Evolutionary conservation across 2,329 filamentous ascomycete genomes (phyloP).

Genomic region (Alternaria ventricosa): DNA sequence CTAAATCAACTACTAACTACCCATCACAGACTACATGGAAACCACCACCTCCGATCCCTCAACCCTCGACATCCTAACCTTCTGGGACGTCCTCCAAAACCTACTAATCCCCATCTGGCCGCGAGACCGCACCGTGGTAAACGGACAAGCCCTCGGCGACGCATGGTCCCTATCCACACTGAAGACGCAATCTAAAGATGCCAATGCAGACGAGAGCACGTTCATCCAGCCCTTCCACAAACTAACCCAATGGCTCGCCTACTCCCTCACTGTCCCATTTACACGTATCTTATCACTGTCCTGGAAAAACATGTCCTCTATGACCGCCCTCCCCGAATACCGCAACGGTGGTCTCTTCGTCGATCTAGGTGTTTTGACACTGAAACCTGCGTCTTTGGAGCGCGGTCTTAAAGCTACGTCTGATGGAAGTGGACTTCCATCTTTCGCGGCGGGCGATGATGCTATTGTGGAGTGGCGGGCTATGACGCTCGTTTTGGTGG

Average conservation of each 20-base stretch:
- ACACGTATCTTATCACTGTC: slow-evolving; percentile 77
- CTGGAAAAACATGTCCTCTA: slow-evolving; percentile 79
- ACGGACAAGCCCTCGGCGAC: slow-evolving; percentile 84
- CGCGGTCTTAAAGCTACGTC: slow-evolving; percentile 69
- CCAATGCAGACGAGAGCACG: slow-evolving; percentile 36
- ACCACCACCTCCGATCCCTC: slow-evolving; percentile 23
- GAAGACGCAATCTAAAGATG: slow-evolving; percentile 66
- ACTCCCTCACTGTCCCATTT: slow-evolving; percentile 85
- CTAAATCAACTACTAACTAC: too few species aligned
- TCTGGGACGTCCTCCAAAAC: slow-evolving; percentile 89
- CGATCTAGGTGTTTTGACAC: slow-evolving; percentile 77
- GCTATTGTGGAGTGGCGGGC: slow-evolving; percentile 80
- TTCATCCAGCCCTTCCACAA: slow-evolving; percentile 88
- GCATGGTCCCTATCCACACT: slow-evolving; percentile 88
- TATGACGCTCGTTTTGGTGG: slow-evolving; percentile 73
- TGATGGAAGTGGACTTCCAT: slow-evolving; percentile 68
- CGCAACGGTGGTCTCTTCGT: slow-evolving; percentile 89
- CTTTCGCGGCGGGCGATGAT: slow-evolving; percentile 74
- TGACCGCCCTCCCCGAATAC: slow-evolving; percentile 90
- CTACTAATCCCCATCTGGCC: slow-evolving; percentile 89
- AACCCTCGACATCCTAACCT: slow-evolving; percentile 73
- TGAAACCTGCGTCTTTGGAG: slow-evolving; percentile 71
- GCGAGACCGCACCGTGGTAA: slow-evolving; percentile 78
- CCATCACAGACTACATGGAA: slow-evolving; percentile 21
- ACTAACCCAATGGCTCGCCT: slow-evolving; percentile 91